These are phyloP conservation scores for Saturnispora sekii DNA, from an alignment of 805 yeast genomes.

Conservation along the genomic window DNA sequence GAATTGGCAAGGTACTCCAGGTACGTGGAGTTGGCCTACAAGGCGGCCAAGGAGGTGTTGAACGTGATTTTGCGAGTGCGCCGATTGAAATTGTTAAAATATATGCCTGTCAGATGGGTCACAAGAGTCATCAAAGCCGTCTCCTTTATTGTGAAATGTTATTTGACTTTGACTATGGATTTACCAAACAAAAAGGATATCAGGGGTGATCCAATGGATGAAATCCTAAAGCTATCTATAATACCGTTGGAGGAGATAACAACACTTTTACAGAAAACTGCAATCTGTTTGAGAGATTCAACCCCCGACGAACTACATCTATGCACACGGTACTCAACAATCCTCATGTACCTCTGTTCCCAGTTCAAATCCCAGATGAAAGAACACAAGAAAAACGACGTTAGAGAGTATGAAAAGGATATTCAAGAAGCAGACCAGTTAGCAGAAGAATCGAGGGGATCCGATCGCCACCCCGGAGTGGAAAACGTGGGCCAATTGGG, in stretches of 20 bases:
- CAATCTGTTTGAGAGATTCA: conserved; percentile 66
- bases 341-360: conserved; percentile 63
- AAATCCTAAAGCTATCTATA: conserved; percentile 42
- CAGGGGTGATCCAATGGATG: conserved; percentile 11
- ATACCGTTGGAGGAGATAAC: conserved; percentile 66
- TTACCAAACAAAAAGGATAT: conserved; percentile 1
- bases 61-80: conserved; percentile 64
- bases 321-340: conserved; percentile 70
- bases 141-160: conserved; percentile 82
- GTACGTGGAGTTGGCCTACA: conserved; percentile 73
- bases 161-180: conserved; percentile 46
- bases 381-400: conserved; percentile 11
- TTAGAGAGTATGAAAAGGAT: conserved; percentile 11
- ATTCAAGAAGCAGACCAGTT: conserved; percentile 3
- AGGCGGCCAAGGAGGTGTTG: conserved; percentile 73
- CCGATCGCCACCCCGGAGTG: background rate
- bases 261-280: conserved; percentile 57
- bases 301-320: conserved; percentile 86
- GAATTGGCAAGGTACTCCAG: conserved; percentile 65
- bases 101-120: conserved; percentile 91
- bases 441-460: background rate
- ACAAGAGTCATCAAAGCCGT: conserved; percentile 79
- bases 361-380: conserved; percentile 47
- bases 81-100: conserved; percentile 49
- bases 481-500: conserved; percentile 1